These are phyloP conservation scores for Leccinum fibrillosum DNA, from an alignment of 768 basidiomycete species.

Conservation along the genomic window DNA sequence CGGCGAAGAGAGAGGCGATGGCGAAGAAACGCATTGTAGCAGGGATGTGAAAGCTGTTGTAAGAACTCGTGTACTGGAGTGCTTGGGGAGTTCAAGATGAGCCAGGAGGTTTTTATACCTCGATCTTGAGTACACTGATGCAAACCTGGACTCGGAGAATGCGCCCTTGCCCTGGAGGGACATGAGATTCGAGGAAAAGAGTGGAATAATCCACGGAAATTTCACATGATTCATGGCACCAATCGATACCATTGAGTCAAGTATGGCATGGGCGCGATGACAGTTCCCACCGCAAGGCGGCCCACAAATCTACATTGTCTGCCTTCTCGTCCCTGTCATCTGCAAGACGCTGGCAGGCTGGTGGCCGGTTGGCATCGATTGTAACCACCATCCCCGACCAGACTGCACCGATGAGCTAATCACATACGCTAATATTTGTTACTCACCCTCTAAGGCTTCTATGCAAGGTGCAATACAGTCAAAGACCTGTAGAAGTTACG, in stretches of 20 bases:
- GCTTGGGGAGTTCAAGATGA: conserved; percentile 1
- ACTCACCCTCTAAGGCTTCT: not conserved
- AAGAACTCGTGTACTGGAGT: conserved; percentile 9
- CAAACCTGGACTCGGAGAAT: not conserved
- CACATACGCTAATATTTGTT: not conserved
- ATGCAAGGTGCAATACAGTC: not conserved
- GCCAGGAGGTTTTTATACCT: conserved; percentile 12
- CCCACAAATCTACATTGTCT: not conserved
- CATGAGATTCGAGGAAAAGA: conserved; percentile 2
- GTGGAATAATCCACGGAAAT: not conserved
- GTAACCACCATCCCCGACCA: not conserved
- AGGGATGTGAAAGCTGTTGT: not conserved
- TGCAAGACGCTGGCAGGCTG: not conserved
- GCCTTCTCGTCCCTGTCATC: not conserved
- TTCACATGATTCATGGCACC: not conserved
- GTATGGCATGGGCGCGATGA: not conserved
- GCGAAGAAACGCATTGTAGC: conserved; percentile 11
- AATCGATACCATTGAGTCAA: not conserved
- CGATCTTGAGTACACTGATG: not conserved
- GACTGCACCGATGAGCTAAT: not conserved
- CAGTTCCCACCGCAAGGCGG: not conserved
- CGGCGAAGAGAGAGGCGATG: conserved; percentile 4
- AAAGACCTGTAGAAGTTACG: not conserved
- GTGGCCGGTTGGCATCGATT: not conserved
- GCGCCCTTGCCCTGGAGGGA: not conserved